Percentiles rank a stretch among this genome's conserved stretches.
These are phyloP conservation scores for Lachancea meyersii DNA, from an alignment of 805 yeast genomes.

Conservation along the genomic window DNA sequence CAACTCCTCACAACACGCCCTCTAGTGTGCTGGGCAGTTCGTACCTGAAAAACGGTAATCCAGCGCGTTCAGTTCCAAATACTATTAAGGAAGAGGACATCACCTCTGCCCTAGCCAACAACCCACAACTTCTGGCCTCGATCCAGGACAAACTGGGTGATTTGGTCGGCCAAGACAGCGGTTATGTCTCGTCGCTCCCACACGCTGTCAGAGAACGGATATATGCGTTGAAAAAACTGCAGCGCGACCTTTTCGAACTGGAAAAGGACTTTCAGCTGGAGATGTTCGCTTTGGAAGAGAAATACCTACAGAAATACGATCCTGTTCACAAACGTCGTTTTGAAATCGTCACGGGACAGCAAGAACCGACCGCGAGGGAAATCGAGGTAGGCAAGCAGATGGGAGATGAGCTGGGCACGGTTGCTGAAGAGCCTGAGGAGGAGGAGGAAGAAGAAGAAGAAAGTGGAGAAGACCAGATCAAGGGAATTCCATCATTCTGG, in stretches of 20 bases:
- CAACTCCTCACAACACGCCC: constrained; percentile 98
- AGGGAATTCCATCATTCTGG: constrained; percentile 95
- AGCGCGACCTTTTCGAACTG: constrained; percentile 68
- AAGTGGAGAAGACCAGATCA: constrained; percentile 39
- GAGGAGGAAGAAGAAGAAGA: constrained; percentile 43
- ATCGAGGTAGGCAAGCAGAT: constrained; percentile 70
- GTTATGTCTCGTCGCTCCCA: constrained; percentile 68
- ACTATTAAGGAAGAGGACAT: constrained; percentile 68
- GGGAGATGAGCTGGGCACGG: constrained; percentile 49
- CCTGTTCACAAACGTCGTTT: constrained; percentile 74
- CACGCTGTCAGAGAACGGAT: constrained; percentile 67
- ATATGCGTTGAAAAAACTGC: constrained; percentile 74
- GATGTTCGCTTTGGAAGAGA: constrained; percentile 77
- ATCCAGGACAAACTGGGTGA: constrained; percentile 84
- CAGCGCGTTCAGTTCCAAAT: constrained; percentile 47
- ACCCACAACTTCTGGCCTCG: constrained; percentile 78
- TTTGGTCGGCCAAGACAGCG: constrained; percentile 79
- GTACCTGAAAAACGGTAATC: constrained; percentile 55
- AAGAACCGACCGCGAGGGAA: constrained; percentile 75
- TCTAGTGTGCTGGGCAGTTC: constrained; percentile 69
- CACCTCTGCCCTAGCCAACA: constrained; percentile 51
- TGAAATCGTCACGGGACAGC: constrained; percentile 61
- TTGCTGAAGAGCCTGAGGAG: constrained; percentile 36
- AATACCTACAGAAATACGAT: constrained; percentile 61
- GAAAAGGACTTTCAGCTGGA: constrained; percentile 92